Evolutionary conservation across 345 rosid species (phyloP), one percentile per base, ranked within the genome.

Genomic region (Salix purpurea): DNA sequence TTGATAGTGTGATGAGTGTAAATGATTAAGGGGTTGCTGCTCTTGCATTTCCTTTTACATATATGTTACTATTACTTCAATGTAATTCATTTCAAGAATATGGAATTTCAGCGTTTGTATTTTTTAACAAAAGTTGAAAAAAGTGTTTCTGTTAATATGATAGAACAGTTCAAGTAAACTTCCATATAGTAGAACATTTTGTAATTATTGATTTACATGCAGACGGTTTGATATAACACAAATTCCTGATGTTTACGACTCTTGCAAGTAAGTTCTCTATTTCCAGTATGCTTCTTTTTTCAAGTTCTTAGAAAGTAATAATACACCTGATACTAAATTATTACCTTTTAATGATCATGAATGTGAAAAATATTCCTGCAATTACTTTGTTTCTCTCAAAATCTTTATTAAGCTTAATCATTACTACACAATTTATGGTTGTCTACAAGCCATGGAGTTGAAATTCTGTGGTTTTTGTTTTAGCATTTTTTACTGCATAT

Each of bases 181-280:
- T 7, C 37, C 23, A 72, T 48, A 36, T 60, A 2, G n/a, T 32
- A 19, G 87, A 54, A 84, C 52, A 26, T 40, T 80, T 2, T 5
- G 12, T n/a, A 19, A 30, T 39, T 37, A 14, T 81, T 78, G 67
- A 72, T 79, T 86, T 75, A 44, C 66, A 42, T 90, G 90, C 91
- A 96, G 99, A 58, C 94, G 97, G 72, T 96, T 90, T 85, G 98
- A 96, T 80, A 87, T 94, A 77, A 94, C 99, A 3, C 99, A 96
- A 84, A 94, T 96, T 85, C 98, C 99, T 60, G 99, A 96, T 87
- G 93, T 96, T 83, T 96, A 96, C 69, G 99, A 96, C 89, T 96
- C 99, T 23, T 94, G 97, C 99, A 96, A 96, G 99, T 96, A 89
- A 91, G 99, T 85, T 61, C 74, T 54, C 65, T 77, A 34, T 74